Percentiles rank a stretch among this genome's conserved stretches.
These are phyloP conservation scores for Fusarium multiceps DNA, from an alignment of 2,329 filamentous ascomycete species.

Conservation along the genomic window DNA sequence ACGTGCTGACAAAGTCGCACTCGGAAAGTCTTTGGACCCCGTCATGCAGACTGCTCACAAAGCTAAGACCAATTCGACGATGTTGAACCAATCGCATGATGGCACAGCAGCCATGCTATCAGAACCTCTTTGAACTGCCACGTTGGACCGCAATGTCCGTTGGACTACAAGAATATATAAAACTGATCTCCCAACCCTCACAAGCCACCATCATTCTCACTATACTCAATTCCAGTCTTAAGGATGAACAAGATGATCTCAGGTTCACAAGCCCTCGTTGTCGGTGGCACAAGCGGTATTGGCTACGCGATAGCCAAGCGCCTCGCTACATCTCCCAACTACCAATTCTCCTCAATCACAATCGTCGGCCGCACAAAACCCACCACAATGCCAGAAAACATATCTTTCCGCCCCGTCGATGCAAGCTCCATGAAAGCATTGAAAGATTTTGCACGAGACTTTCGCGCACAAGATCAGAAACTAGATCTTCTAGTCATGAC, in stretches of 20 bases:
- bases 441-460: conserved; percentile 48
- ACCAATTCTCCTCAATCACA: conserved; percentile 45
- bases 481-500: conserved; percentile 55
- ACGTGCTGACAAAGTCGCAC: background rate
- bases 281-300: conserved; percentile 52
- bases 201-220: background rate
- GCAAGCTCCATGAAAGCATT: conserved; percentile 51
- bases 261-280: conserved; percentile 39
- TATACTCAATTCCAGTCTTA: background rate
- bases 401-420: conserved; percentile 49
- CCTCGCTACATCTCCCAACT: conserved; percentile 42
- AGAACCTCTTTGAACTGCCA: background rate
- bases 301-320: conserved; percentile 53
- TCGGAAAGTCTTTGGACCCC: background rate
- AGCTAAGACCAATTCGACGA: background rate
- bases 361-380: conserved; percentile 51
- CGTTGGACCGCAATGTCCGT: background rate
- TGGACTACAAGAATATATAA: background rate
- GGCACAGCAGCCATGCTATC: background rate
- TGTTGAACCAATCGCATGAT: background rate
- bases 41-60: background rate
- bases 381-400: conserved; percentile 48
- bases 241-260: background rate
- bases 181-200: background rate
- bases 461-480: conserved; percentile 40